Base-by-base conservation (phyloP, 2,329 filamentous ascomycete species). In the Magnaporthiopsis incrustans region DNA sequence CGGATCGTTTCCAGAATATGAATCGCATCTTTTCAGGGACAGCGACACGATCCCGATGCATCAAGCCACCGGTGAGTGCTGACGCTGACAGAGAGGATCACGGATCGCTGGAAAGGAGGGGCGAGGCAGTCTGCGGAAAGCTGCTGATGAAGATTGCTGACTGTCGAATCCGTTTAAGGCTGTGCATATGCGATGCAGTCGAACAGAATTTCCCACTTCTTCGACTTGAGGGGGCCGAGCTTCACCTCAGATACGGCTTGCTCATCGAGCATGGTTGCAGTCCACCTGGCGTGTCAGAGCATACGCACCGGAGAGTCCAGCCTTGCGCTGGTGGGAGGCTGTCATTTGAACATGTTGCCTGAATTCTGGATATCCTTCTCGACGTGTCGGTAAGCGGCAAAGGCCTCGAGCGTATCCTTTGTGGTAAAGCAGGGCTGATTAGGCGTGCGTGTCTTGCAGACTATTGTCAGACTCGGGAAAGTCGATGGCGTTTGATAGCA, bases 171-270 rank as follows among this genome's bases (percentile, higher is more conserved):
- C n/a, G 7, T 11, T 1, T 6, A 63, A 79, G 77, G 77, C 57
- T 78, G 76, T 65, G 79, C 80, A 57, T 77, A 79, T 68, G 79
- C 80, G 12, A 82, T 85, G 71, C 76, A 83, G 65, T 80, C 82
- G 0, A 84, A 84, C 66, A 75, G 82, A 59, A 74, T 85, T 26
- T 83, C 81, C 1, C 81, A 85, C 67, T 82, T 80, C 72, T 85
- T 84, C 66, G 79, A 85, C 67, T 74, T 85, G 50, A 74, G 77
- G 53, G 83, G 83, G 0, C 81, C 82, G 0, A 82, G 79, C 63
- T 79, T 83, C 64, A 80, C 81, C 0, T 73, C 80, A 4, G 80
- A 84, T 65, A 83, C 81, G 1, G 82, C 80, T 7, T 84, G 81
- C 67, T 83, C 81, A 0, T 81, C 80, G 1, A 78, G 78, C 65